Evolutionary conservation across 2,329 filamentous ascomycete species (phyloP), one percentile per base, ranked within the genome.

Genomic region (Stemphylium beticola): DNA sequence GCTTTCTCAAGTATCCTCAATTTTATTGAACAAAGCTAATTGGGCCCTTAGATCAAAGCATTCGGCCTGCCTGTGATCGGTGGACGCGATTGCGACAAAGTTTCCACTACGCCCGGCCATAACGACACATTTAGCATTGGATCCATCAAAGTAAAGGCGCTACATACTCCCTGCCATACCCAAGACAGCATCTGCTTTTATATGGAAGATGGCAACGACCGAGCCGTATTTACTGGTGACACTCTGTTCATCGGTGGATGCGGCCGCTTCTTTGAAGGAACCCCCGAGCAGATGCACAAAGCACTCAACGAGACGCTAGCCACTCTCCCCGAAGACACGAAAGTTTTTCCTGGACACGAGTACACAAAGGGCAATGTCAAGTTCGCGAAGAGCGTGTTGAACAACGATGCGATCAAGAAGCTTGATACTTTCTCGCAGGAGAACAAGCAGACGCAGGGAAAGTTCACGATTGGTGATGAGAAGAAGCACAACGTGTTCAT

Each of bases 401-500:
- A 91, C 68, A 89, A 85, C 37, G 87, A 90, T 43, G 86, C 73
- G 0, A 68, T 97, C 59, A 87, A 90, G 81, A 89, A 87, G 66
- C 82, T 99, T 29, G 81, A 90, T 62, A 81, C 83, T 0, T 97
- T 92, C 74, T 90, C 91, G 1, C 85, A 90, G 49, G 82, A 84
- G 56, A 93, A 97, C 76, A 81, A 87, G 77, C 85, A 97, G 78
- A 98, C 95, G 1, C 93, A 96, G 75, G 95, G 95, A 41, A 91
- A 92, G 71, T 98, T 96, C 67, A 99, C 93, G 0, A 98, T 99
- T 76, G 93, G 89, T 0, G 92, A 99, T 71, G 95, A 99, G 78
- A 98, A 98, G 88, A 80, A 90, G 78, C 92, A 98, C 76, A 99
- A 99, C 69, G 91, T 96, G 1, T 99, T 99, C 71, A 98, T 99